These are phyloP conservation scores for Periconia sp. DNA, from an alignment of 2,329 filamentous ascomycete species.

Conservation along the genomic window DNA sequence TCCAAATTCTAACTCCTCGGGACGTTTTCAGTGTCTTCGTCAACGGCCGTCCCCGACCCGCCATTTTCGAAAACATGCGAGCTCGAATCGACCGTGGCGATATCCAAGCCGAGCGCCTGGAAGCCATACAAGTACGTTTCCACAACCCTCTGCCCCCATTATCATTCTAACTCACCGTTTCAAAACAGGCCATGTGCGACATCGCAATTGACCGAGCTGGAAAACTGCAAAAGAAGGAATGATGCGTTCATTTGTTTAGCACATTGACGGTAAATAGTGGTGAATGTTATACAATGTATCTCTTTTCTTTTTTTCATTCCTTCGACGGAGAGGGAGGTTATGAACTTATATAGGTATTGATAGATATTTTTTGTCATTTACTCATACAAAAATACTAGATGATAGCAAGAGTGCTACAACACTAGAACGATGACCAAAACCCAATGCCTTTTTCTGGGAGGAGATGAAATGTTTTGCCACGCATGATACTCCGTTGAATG, in stretches of 20 bases:
- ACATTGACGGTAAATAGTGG: too few relatives aligned
- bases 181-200: slow-evolving; percentile 78
- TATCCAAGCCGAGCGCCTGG: slow-evolving; percentile 66
- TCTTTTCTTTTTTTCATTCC: too few relatives aligned
- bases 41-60: slow-evolving; percentile 71
- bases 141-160: neutral
- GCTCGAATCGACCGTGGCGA: slow-evolving; percentile 70
- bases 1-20: neutral
- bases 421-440: too few relatives aligned
- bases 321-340: too few relatives aligned
- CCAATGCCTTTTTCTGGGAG: too few relatives aligned
- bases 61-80: slow-evolving; percentile 82
- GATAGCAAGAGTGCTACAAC: too few relatives aligned
- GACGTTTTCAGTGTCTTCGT: slow-evolving; percentile 69
- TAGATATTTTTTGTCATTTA: too few relatives aligned
- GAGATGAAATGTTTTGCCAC: too few relatives aligned
- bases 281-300: too few relatives aligned
- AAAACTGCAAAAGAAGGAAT: slow-evolving; percentile 51
- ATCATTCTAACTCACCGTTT: neutral
- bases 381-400: too few relatives aligned
- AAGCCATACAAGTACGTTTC: slow-evolving; percentile 69
- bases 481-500: too few relatives aligned
- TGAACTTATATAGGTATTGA: too few relatives aligned
- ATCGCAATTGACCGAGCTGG: slow-evolving; percentile 79
- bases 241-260: neutral